Evolutionary conservation across 768 basidiomycete species (phyloP).

Genomic region (Russula vinacea): DNA sequence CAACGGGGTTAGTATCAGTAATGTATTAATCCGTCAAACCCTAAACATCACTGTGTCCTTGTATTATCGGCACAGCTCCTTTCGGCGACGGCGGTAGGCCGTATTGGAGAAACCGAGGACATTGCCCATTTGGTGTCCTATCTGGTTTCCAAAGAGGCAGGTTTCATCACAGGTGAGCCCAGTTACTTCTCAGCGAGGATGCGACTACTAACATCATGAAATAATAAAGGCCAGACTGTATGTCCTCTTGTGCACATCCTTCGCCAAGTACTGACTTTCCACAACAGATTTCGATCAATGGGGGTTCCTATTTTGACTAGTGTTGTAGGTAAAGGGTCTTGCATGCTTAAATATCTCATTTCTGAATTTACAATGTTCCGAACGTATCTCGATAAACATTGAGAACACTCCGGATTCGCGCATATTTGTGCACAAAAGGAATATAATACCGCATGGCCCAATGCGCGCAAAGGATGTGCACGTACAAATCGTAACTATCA

Average conservation of each 20-base stretch:
- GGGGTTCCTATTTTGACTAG: slow-evolving; percentile 14
- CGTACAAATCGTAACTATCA: neutral
- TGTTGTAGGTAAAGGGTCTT: neutral
- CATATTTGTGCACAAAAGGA: slow-evolving; percentile 7
- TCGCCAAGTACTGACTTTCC: neutral
- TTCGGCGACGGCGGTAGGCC: neutral
- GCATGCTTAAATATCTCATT: neutral
- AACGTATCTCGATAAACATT: neutral
- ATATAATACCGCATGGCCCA: neutral
- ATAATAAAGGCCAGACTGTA: slow-evolving; percentile 19
- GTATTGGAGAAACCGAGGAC: slow-evolving; percentile 20
- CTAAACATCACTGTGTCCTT: neutral
- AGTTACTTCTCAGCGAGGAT: neutral
- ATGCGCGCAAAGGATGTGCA: slow-evolving; percentile 13
- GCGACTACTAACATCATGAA: neutral
- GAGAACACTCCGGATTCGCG: neutral
- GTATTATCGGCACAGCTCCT: neutral
- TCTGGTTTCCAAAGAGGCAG: slow-evolving; percentile 26
- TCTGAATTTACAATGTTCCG: neutral
- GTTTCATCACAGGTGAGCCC: slow-evolving; percentile 29
- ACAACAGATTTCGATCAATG: slow-evolving; percentile 16
- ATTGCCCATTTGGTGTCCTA: slow-evolving; percentile 31
- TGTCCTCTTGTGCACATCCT: neutral
- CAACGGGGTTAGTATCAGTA: slow-evolving; percentile 5
- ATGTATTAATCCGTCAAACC: too few relatives aligned